Evolutionary conservation across 1,284 basidiomycete species (phyloP), one percentile per base, ranked within the genome.

Genomic region (Irpex lacteus): DNA sequence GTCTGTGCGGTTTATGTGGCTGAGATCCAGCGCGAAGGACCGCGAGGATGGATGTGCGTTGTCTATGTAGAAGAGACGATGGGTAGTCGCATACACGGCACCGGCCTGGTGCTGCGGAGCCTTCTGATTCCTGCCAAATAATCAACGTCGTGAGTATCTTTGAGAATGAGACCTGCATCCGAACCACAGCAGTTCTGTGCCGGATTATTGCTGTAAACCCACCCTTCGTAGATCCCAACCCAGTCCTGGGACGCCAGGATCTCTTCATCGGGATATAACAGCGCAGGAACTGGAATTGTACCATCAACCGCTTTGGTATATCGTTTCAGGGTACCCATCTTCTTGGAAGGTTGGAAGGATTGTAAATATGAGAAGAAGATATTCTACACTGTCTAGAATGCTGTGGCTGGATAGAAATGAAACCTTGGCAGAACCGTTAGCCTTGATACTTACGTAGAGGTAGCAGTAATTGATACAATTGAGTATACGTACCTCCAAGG

Each of bases 151-250:
- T 56, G 32, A 56, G 54, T 56, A 66, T 37, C 60, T 53, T 32
- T 15, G 54, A 53, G n/a, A 19, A 53, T n/a, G n/a, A 53, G 9
- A 26, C 34, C 4, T 34, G 11, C 9, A 60, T 11, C 19, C 40
- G 26, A 18, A 60, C 13, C 13, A 49, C 8, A 40, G 7, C 50
- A 11, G n/a, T 37, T 8, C 19, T 37, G 15, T 37, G 13, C 13
- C n/a, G 15, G n/a, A 21, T 26, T 26, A 26, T 26, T 26, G 21
- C 5, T 61, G 37, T n/a, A 19, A 19, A 78, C 89, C 70, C 75
- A 96, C 95, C 92, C 93, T 71, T 95, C 91, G 72, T 98, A 98
- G 64, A 98, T 88, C 1, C 95, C 95, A 4, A 97, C 89, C 54
- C 79, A 79, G 55, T 94, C 90, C 74, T 94, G 93, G 44, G 83